Base-by-base conservation (phyloP, 2,329 filamentous ascomycete genomes). In the Annulohypoxylon truncatum region DNA sequence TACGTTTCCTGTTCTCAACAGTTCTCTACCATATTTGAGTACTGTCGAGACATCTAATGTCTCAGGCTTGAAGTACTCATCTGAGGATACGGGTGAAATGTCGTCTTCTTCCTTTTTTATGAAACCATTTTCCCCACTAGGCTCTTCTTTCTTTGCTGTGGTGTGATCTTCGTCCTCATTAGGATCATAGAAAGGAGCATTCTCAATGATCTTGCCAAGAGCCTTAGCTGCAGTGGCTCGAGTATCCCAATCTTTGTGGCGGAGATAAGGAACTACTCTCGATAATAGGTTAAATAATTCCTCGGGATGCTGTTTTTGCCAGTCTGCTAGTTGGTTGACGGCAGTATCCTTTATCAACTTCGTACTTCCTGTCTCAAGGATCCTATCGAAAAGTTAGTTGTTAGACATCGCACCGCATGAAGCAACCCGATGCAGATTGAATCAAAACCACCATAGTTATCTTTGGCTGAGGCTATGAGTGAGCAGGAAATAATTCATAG, bases 331-430 rank as follows among this genome's bases (percentile, higher is more conserved):
- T 81, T 99, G 96, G 77, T 96, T 94, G 67, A 97, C 96, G 68
- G 96, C 96, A 68, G 96, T 99, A 77, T 97, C 97, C 72, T 96
- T 91, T 77, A 99, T 98, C 72, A 99, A 85, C 77, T 92, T 91
- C 66, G 96, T 99, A 82, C 95, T 98, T 74, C 96, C 96, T 62
- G 96, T 98, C 85, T 99, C 96, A 74, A 99, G 90, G 78, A 99
- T 89, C 71, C 94, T 97, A 79, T 54, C 61, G 38, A 26, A 29
- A 13, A 13, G 58, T 71, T 13, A 71, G 62, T 2, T 22, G 2
- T 33, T 13, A 42, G 8, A 42, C 18, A 42, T 22, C 20, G 50
- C 35, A 57, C 26, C 18, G 53, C n/a, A 48, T 4, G 38, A 52
- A 5, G 12, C 29, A 40, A 31, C 12, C 9, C 18, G 9, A 60